Evolutionary conservation across 805 yeast genomes (phyloP), one percentile per base, ranked within the genome.

Genomic region (Grigorovia humatica): DNA sequence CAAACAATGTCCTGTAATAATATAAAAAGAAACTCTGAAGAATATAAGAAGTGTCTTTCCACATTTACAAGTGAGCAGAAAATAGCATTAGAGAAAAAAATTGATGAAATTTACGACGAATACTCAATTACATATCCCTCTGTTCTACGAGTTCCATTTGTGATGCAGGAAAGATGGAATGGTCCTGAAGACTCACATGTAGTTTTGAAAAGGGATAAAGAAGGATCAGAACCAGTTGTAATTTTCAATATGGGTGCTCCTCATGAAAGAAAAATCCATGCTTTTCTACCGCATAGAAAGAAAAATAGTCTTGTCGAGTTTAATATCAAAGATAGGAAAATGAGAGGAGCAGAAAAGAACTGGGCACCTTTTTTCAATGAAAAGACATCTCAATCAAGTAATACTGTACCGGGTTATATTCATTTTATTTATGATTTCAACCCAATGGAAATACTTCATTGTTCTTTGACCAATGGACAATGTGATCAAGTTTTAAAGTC

Each of bases 1-100:
- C 65, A 62, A 23, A 35, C 20, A 20, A n/a, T 58, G 0, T 53
- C 57, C 17, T 65, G 67, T 32, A 66, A 64, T 13, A 51, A 54
- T 23, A 47, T 66, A 18, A 67, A 55, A 13, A 15, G 17, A 11
- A 18, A 43, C 6, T 9, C 9, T 2, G 17, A 9, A 18, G 44
- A 12, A 17, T 9, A 43, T 17, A 59, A 61, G 13, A 46, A 55
- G 4, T 58, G 65, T 59, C 61, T 57, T 12, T 59, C 59, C 1
- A 53, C 57, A 18, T 48, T 51, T 17, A 44, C 51, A 45, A 60
- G 18, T 51, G 48, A 11, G 50, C 3, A 23, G 27, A 49, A 45
- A 60, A 67, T 58, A 8, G 48, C 53, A 8, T 46, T 50, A 5
- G 47, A 51, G 18, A 40, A 40, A 47, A 48, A 50, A 42, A 49